Evolutionary conservation across 192 early-diverging fungal genomes (phyloP), one percentile per base, ranked within the genome.

Genomic region (Backusella liffmaniae): DNA sequence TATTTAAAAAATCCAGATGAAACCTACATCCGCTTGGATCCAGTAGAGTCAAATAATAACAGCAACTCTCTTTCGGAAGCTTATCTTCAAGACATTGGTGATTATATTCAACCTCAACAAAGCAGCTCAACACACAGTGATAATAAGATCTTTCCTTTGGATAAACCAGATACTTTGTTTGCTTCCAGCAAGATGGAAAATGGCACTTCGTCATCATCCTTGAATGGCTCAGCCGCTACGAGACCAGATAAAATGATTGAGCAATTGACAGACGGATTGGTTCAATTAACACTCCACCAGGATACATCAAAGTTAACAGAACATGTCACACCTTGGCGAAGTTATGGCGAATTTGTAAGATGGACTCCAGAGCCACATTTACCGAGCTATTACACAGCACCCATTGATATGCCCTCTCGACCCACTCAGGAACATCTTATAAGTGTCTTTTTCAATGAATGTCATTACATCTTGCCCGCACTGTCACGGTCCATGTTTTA

Each of bases 1-100:
- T 83, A 80, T 69, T 70, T 79, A 39, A 79, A 80, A 42, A 77
- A 83, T 56, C 69, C 76, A 30, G 75, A 79, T 69, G 73, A 67
- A 39, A 79, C 77, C 15, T 79, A 79, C 32, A 79, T 79, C 30
- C 73, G 73, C 46, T 26, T 79, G 12, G 77, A 79, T 39, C 72
- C 77, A 53, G 29, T 39, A 51, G 72, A 78, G 10, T 21, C 77
- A 2, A 65, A 51, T 42, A 35, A 13, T 30, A 35, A 13, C 6
- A 51, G 6, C 4, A 59, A 65, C 1, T 34, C 73, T 30, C 15
- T 74, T 26, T 44, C 77, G 16, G 75, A 70, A 67, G 26, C 75
- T 5, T 56, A 44, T 51, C 53, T 65, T 18, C 44, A 51, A 12
- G 69, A 51, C 8, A 32, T 56, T 13, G 36, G 66, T 8, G 67